Conservation (phyloP, 2,329 filamentous ascomycete species). For the Clarireedia monteithiana region DNA sequence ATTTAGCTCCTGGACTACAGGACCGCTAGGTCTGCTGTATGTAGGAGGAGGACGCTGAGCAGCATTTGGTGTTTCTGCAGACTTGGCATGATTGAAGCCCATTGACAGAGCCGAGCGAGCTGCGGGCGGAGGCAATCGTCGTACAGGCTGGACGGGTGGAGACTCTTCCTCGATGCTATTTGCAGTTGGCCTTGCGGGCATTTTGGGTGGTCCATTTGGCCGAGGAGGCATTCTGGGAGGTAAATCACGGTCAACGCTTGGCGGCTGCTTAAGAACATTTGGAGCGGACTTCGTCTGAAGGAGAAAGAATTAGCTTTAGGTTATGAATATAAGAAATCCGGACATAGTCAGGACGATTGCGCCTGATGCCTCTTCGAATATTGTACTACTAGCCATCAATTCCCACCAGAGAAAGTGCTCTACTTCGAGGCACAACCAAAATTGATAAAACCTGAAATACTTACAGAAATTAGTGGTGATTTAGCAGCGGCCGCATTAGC, state of each 20-base stretch:
- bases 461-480: conserved; percentile 3
- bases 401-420: no score
- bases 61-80: conserved; percentile 17
- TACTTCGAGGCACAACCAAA: neutral
- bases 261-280: conserved; percentile 22
- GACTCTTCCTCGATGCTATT: conserved; percentile 17
- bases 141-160: conserved; percentile 11
- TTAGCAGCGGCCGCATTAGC: conserved; percentile 34
- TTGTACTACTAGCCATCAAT: no score
- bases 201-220: conserved; percentile 38
- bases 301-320: neutral
- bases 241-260: conserved; percentile 18
- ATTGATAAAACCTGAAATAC: neutral
- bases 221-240: conserved; percentile 24
- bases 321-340: no score
- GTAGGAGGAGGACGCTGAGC: conserved; percentile 12
- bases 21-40: conserved; percentile 9
- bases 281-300: conserved; percentile 32
- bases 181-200: conserved; percentile 37
- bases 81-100: conserved; percentile 22
- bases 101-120: conserved; percentile 19
- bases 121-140: conserved; percentile 20
- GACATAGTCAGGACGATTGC: no score
- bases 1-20: conserved; percentile 69
- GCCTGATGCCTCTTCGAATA: no score